phyloP scores from a whole-genome alignment of 2,329 filamentous ascomycete genomes.

The Stemphylium beticola region DNA sequence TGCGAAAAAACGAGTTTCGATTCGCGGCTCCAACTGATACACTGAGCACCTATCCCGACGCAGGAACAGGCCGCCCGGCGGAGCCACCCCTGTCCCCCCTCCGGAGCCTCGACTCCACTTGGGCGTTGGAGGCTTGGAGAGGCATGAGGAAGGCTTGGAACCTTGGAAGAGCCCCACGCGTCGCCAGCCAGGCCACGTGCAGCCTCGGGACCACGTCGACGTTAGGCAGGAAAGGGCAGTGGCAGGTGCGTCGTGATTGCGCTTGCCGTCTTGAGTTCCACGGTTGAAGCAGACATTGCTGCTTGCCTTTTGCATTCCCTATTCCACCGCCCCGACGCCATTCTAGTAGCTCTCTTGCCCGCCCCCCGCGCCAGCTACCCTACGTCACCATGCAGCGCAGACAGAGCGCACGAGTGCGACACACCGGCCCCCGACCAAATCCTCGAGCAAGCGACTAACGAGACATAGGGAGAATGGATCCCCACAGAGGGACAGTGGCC shows the following conservation, averaged over 20 bases:
- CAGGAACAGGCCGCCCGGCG: constrained; percentile 18
- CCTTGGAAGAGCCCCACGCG: not conserved
- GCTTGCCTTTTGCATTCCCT: not conserved
- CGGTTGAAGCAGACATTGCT: not conserved
- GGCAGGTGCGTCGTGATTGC: not conserved
- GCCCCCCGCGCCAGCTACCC: constrained; percentile 8
- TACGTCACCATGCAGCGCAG: constrained; percentile 38
- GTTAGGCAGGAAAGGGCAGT: not conserved
- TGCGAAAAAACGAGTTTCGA: constrained; percentile 9
- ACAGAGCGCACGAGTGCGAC: constrained; percentile 45
- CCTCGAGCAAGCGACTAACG: not conserved
- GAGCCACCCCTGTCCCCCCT: not conserved
- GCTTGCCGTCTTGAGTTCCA: not conserved
- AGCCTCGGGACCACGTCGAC: not conserved
- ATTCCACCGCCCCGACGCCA: not conserved
- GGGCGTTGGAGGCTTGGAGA: not conserved
- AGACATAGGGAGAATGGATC: constrained; percentile 49
- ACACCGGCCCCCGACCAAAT: not conserved
- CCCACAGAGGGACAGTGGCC: constrained; percentile 65
- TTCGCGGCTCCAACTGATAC: constrained; percentile 11
- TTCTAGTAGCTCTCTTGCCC: not conserved
- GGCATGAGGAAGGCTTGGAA: too few relatives aligned
- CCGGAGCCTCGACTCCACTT: not conserved
- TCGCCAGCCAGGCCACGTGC: not conserved
- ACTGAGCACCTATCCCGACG: constrained; percentile 14